Percentiles rank a stretch among this genome's conserved stretches.
These are phyloP conservation scores for Penicillium ucsense DNA, from an alignment of 495 filamentous ascomycete genomes.

Conservation along the genomic window DNA sequence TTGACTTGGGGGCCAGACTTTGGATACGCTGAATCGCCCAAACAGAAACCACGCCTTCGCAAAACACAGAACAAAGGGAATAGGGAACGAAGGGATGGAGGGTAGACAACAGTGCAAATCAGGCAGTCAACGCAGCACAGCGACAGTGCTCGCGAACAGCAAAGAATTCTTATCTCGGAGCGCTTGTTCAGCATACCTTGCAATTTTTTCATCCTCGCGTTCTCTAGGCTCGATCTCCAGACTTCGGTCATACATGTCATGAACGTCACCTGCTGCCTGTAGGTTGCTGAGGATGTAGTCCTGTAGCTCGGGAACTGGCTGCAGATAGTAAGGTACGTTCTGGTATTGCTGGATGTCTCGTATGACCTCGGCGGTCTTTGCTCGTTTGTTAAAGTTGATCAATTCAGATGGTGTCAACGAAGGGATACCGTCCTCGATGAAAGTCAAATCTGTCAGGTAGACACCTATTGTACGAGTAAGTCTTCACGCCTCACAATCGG, in stretches of 20 bases:
- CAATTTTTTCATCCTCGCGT: constrained; percentile 90
- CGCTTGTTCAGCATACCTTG: constrained; percentile 49
- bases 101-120: neutral
- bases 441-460: constrained; percentile 94
- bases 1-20: constrained; percentile 18
- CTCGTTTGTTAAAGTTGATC: constrained; percentile 97
- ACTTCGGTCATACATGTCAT: constrained; percentile 98
- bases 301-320: constrained; percentile 83
- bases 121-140: constrained; percentile 25
- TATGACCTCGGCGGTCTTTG: constrained; percentile 96
- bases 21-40: constrained; percentile 16
- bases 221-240: constrained; percentile 88
- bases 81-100: constrained; percentile 6
- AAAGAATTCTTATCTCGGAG: constrained; percentile 29
- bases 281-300: constrained; percentile 96
- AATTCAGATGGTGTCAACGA: constrained; percentile 88
- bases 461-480: constrained; percentile 53
- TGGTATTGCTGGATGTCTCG: constrained; percentile 98
- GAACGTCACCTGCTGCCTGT: constrained; percentile 85
- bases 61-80: constrained; percentile 7
- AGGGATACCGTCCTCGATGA: constrained; percentile 97
- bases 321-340: constrained; percentile 84
- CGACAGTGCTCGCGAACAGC: constrained; percentile 26
- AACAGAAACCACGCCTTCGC: constrained; percentile 9
- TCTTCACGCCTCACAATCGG: neutral